Percentiles rank a stretch among this genome's conserved stretches.
phyloP scores from a whole-genome alignment of 1,139 yeast genomes.

The Scheffersomyces titani region DNA sequence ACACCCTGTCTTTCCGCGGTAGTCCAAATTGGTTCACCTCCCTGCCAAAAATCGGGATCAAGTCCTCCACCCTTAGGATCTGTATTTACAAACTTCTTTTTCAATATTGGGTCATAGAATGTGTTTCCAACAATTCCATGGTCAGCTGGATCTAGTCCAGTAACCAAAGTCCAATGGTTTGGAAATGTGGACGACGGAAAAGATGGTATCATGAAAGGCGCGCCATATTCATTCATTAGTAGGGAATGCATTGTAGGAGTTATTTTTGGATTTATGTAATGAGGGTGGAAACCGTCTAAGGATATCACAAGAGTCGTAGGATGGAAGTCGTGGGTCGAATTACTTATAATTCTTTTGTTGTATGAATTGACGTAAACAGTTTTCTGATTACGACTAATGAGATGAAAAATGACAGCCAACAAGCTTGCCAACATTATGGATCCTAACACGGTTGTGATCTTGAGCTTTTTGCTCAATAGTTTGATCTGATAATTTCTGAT shows the following conservation, averaged over 20 bases:
- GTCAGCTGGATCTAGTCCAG: slow-evolving; percentile 80
- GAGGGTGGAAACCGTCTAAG: slow-evolving; percentile 90
- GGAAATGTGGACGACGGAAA: slow-evolving; percentile 92
- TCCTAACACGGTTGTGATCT: slow-evolving; percentile 7
- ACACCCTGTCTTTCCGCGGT: slow-evolving; percentile 71
- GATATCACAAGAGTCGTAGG: slow-evolving; percentile 81
- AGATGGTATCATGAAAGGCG: slow-evolving; percentile 84
- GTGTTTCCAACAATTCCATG: slow-evolving; percentile 90
- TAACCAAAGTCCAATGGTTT: slow-evolving; percentile 87
- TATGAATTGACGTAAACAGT: background rate
- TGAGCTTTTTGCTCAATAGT: slow-evolving; percentile 18
- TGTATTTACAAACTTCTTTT: slow-evolving; percentile 64
- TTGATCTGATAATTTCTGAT: slow-evolving; percentile 31
- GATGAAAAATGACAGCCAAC: slow-evolving; percentile 8
- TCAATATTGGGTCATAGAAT: slow-evolving; percentile 63
- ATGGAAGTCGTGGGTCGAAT: slow-evolving; percentile 72
- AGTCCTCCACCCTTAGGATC: slow-evolving; percentile 57
- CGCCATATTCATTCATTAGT: slow-evolving; percentile 56
- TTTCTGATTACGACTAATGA: background rate
- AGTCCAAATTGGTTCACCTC: slow-evolving; percentile 88
- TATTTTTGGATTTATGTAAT: slow-evolving; percentile 62
- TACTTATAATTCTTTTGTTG: slow-evolving; percentile 33
- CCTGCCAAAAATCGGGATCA: slow-evolving; percentile 71
- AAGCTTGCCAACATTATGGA: slow-evolving; percentile 7
- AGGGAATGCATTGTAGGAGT: slow-evolving; percentile 74